Base-by-base conservation (phyloP, 306 rosid genomes). In the Biancaea sappan region DNA sequence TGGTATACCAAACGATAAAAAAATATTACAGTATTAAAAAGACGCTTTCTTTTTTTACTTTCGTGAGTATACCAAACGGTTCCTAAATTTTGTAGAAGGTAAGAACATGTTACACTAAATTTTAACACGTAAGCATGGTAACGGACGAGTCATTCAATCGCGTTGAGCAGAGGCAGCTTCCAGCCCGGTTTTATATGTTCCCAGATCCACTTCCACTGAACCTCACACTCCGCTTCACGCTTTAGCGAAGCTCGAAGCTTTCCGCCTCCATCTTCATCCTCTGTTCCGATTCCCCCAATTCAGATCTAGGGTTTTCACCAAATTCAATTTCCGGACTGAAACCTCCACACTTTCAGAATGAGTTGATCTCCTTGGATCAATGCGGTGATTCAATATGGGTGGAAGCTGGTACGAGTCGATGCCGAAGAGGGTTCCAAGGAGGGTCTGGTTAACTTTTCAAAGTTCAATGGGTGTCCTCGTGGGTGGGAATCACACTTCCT, bases 401-500 rank as follows among this genome's bases (percentile, higher is more conserved):
- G 19, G 32, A 48, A n/a, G 71, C 65, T 85, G 82, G 84, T 82
- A 37, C 77, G 86, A 85, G 4, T 53, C 86, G 18, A 78, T 81
- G 87, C 44, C 59, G 25, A 80, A 56, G 16, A 84, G 81, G 68
- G 53, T 80, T 64, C 88, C 88, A 37, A 80, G 63, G 66, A 80
- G 85, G 79, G 92, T 85, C 44, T 88, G 90, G 91, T 79, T 88
- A 77, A 83, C 80, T 57, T 73, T 80, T 8, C 84, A 88, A 81
- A 88, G 79, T 66, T 75, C 96, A 29, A 83, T 84, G 71, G 89
- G 71, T 8, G 75, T 90, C 86, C 88, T 87, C 82, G 87, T 86
- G 88, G 88, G 89, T 90, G 89, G 86, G 24, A 86, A 88, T 72
- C 93, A 90, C 87, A 84, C 91, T 66, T 84, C 89, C 69, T 88